These are phyloP conservation scores for Vaccinium corymbosum DNA, from an alignment of 148 eudicot species.

Conservation along the genomic window DNA sequence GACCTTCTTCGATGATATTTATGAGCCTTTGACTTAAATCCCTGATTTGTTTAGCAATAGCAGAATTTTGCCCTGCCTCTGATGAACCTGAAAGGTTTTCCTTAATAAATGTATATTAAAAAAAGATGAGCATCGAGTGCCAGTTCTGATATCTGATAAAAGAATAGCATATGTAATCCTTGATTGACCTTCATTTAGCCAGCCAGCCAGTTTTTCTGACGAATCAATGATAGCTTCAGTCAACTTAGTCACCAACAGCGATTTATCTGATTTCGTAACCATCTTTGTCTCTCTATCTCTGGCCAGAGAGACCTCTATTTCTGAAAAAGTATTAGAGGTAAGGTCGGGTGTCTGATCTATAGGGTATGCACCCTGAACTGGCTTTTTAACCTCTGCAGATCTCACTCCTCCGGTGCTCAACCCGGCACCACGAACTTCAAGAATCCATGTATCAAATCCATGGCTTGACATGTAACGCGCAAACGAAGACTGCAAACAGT, in stretches of 20 bases:
- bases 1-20: constrained; percentile 78
- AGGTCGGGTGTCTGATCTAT: constrained; percentile 27
- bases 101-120: constrained; percentile 9
- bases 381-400: constrained; percentile 41
- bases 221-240: constrained; percentile 66
- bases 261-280: constrained; percentile 9
- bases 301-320: constrained; percentile 30
- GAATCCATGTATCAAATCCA: constrained; percentile 98
- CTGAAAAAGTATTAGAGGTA: constrained; percentile 21
- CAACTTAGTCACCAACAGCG: constrained; percentile 48
- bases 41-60: constrained; percentile 60
- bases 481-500: constrained; percentile 73
- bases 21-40: constrained; percentile 83
- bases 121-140: constrained; percentile 35
- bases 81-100: constrained; percentile 55
- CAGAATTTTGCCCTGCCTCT: constrained; percentile 59
- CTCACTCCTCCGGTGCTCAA: constrained; percentile 49
- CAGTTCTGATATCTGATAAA: constrained; percentile 69
- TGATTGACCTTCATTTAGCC: constrained; percentile 73
- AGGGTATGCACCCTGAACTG: constrained; percentile 28
- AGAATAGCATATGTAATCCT: constrained; percentile 57
- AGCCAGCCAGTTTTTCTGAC: constrained; percentile 75
- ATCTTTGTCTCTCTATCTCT: constrained; percentile 32
- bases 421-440: constrained; percentile 97
- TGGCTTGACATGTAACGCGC: constrained; percentile 95